phyloP scores from a whole-genome alignment of 345 rosid genomes.

The Cardamine occulta region DNA sequence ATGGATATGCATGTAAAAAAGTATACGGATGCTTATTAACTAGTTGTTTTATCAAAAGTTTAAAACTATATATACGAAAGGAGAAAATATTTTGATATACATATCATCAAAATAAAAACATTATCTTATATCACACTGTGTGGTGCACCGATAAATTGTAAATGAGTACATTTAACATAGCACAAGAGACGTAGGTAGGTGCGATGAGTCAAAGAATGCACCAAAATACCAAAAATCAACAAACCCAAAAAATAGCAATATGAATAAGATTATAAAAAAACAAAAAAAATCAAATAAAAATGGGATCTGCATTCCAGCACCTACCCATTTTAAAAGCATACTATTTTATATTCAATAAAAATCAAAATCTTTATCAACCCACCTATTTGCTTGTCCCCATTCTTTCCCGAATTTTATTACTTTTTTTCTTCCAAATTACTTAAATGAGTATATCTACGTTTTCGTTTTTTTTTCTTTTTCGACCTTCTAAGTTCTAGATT shows the following conservation, averaged over 20 bases:
- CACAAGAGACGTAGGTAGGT: slow-evolving; percentile 43
- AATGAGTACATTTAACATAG: slow-evolving; percentile 50
- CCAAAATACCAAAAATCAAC: slow-evolving; percentile 22
- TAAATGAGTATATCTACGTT: slow-evolving; percentile 21
- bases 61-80: background rate
- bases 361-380: slow-evolving; percentile 43
- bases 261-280: background rate
- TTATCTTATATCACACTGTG: slow-evolving; percentile 22
- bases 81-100: background rate
- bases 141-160: slow-evolving; percentile 11
- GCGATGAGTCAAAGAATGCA: slow-evolving; percentile 37
- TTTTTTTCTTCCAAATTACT: slow-evolving; percentile 8
- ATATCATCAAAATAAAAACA: slow-evolving; percentile 27
- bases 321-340: slow-evolving; percentile 44
- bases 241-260: background rate
- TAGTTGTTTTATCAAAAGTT: background rate
- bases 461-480: slow-evolving; percentile 10
- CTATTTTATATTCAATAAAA: slow-evolving; percentile 24
- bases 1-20: background rate
- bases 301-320: slow-evolving; percentile 40
- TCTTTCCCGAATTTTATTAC: slow-evolving; percentile 11
- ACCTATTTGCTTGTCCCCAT: slow-evolving; percentile 50
- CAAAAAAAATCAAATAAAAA: background rate
- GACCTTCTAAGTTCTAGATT: slow-evolving; percentile 21
- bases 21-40: background rate